Percentiles rank a stretch among this genome's conserved stretches.
Evolutionary conservation across 2,329 filamentous ascomycete species (phyloP).

Genomic region (Ophiocordyceps camponoti-floridani): DNA sequence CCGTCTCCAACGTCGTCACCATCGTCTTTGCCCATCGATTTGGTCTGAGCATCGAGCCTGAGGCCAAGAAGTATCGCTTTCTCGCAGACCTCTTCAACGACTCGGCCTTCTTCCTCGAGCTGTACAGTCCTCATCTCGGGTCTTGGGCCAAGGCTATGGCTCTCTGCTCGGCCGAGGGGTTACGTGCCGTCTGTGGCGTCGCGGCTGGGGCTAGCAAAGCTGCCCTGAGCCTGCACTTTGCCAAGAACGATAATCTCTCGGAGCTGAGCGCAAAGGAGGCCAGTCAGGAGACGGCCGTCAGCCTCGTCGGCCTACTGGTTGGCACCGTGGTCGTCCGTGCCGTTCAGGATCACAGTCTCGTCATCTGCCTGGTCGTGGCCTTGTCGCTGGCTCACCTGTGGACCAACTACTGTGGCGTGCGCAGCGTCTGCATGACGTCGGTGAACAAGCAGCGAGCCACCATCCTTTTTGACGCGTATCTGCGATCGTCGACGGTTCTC

Average conservation of each 20-base stretch:
- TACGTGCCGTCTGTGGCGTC: constrained; percentile 62
- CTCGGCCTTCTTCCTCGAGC: constrained; percentile 68
- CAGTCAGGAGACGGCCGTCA: constrained; percentile 87
- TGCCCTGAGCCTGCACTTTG: constrained; percentile 82
- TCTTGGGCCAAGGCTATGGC: constrained; percentile 28
- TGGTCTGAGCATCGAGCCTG: constrained; percentile 68
- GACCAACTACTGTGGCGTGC: constrained; percentile 76
- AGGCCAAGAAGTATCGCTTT: constrained; percentile 80
- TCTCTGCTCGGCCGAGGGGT: constrained; percentile 29
- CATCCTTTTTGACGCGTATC: constrained; percentile 48
- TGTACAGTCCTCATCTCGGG: constrained; percentile 58
- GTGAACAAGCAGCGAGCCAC: constrained; percentile 77
- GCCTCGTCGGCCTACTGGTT: constrained; percentile 67
- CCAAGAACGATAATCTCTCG: constrained; percentile 67
- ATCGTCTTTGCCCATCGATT: constrained; percentile 74
- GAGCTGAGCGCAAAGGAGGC: constrained; percentile 92
- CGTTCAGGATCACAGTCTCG: constrained; percentile 51
- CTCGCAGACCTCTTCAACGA: constrained; percentile 84
- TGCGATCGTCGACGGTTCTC: constrained; percentile 32
- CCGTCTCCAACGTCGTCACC: constrained; percentile 63
- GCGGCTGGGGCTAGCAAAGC: constrained; percentile 83
- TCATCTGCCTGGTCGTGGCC: constrained; percentile 54
- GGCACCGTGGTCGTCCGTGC: constrained; percentile 68
- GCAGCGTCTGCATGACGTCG: constrained; percentile 64
- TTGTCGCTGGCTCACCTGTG: constrained; percentile 62